Evolutionary conservation across 2,329 filamentous ascomycete species (phyloP).

Genomic region (Fusarium miscanthi): DNA sequence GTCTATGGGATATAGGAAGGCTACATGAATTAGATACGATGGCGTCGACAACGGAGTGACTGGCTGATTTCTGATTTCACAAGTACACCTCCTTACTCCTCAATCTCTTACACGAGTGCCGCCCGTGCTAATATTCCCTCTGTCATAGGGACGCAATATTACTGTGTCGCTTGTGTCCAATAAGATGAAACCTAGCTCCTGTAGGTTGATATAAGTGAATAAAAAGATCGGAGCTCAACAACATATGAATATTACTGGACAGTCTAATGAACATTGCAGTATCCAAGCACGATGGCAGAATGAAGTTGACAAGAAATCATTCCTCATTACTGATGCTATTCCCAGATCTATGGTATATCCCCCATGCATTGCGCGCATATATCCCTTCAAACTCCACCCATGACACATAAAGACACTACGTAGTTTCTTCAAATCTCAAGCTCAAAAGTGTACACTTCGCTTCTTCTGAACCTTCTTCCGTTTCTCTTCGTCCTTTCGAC

Average conservation of each 20-base stretch:
- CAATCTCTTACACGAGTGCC: background rate
- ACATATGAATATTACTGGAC: background rate
- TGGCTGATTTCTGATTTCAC: background rate
- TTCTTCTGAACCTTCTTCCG: slow-evolving; percentile 60
- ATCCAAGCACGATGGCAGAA: too few species aligned
- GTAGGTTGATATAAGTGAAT: background rate
- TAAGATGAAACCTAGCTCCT: background rate
- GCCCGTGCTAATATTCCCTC: background rate
- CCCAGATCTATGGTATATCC: slow-evolving; percentile 44
- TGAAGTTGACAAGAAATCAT: background rate
- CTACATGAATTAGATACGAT: background rate
- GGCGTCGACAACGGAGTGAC: background rate
- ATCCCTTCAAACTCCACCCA: slow-evolving; percentile 15
- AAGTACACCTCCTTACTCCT: background rate
- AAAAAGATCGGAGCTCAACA: background rate
- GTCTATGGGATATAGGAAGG: background rate
- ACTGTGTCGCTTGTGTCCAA: background rate
- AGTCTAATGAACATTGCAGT: background rate
- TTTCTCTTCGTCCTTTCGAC: slow-evolving; percentile 52
- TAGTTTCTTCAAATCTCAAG: background rate
- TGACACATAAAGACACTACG: background rate
- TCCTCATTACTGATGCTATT: slow-evolving; percentile 12
- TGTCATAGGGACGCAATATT: background rate
- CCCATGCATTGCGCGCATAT: slow-evolving; percentile 13
- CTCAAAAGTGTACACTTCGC: slow-evolving; percentile 59